A percentile compares a stretch with the other conserved stretches of the same genome.
phyloP scores from a whole-genome alignment of 345 rosid genomes.

The Eucalyptus regnans region DNA sequence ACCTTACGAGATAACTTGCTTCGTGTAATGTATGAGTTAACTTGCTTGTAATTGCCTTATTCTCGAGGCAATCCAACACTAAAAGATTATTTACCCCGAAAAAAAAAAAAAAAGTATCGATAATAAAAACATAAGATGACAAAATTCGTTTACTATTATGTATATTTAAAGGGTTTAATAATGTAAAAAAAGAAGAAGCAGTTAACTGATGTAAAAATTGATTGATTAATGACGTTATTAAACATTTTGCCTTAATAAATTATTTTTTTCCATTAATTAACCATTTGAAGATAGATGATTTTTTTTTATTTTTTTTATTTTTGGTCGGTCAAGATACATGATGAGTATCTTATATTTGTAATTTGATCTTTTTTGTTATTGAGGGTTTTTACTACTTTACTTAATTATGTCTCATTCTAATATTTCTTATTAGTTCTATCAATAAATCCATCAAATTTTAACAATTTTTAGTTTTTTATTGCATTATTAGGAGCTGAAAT shows the following conservation, averaged over 20 bases:
- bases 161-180: neutral
- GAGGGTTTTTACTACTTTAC: neutral
- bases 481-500: neutral
- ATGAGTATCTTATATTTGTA: no score
- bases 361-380: neutral
- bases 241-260: no score
- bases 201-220: neutral
- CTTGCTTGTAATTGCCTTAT: neutral
- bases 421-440: neutral
- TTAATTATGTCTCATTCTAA: neutral
- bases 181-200: neutral
- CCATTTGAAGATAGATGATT: neutral
- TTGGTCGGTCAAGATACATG: no score
- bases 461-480: neutral
- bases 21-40: neutral
- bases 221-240: no score
- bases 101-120: neutral
- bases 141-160: neutral
- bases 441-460: neutral
- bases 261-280: neutral
- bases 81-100: no score
- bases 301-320: no score
- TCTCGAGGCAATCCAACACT: neutral
- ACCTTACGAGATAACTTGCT: neutral
- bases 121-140: neutral